Percentiles rank a stretch among this genome's conserved stretches.
Evolutionary conservation across 345 rosid species (phyloP).

Genomic region (Theobroma cacao): DNA sequence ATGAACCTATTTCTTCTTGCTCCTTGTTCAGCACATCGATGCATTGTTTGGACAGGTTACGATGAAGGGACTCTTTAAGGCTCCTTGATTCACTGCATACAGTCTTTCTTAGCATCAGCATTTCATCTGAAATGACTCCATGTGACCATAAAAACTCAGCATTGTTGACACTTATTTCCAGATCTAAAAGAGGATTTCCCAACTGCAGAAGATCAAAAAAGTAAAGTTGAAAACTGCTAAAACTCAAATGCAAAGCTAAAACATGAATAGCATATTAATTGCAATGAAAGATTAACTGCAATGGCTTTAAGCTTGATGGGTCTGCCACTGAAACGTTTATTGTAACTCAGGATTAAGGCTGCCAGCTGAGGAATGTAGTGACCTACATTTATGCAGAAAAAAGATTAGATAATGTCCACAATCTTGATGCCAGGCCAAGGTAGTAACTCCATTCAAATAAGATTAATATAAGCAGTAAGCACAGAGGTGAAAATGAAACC

Average conservation of each 20-base stretch:
- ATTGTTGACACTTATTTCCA: neutral
- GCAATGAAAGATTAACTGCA: neutral
- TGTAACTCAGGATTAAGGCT: neutral
- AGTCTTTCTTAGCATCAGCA: neutral
- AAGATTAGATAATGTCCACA: neutral
- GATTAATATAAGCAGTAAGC: neutral
- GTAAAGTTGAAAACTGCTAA: neutral
- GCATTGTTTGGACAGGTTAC: neutral
- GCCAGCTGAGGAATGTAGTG: conserved; percentile 6
- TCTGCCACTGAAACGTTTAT: neutral
- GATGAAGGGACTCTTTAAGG: neutral
- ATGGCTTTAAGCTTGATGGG: conserved; percentile 7
- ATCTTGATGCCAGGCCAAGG: neutral
- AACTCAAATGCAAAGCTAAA: neutral
- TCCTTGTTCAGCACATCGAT: neutral
- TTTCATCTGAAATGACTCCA: conserved; percentile 6
- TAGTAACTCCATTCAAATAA: too few species aligned
- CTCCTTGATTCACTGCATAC: neutral
- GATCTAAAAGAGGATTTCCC: conserved; percentile 4
- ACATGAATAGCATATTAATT: neutral
- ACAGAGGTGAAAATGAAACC: neutral
- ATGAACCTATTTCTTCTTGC: neutral
- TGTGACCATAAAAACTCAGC: conserved; percentile 1
- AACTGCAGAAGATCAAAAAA: conserved; percentile 3
- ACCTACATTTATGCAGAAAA: neutral